Conservation (phyloP, 2,329 filamentous ascomycete species). For the Alternaria panax region DNA sequence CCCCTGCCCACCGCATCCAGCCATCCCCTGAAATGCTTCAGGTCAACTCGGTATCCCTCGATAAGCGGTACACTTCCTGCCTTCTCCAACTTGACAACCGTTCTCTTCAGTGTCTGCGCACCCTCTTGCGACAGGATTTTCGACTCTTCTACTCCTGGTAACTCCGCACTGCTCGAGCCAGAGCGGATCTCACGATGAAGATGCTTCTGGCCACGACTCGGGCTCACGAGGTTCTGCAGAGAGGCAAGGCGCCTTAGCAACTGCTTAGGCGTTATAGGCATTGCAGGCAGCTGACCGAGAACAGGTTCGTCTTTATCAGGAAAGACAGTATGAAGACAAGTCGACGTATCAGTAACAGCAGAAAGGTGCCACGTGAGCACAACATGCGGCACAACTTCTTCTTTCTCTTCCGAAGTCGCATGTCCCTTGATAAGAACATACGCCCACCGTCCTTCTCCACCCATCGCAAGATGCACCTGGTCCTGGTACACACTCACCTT, state of each 20-base stretch:
- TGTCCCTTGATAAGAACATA: constrained; percentile 24
- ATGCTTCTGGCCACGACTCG: background rate
- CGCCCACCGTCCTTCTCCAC: constrained; percentile 26
- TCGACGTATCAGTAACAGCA: constrained; percentile 15
- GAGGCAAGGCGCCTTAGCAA: constrained; percentile 14
- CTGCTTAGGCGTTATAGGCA: background rate
- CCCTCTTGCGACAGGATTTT: background rate
- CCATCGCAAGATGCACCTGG: constrained; percentile 6
- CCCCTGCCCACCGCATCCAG: constrained; percentile 35
- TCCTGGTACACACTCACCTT: background rate
- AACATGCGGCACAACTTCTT: constrained; percentile 11
- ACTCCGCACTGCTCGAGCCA: constrained; percentile 9
- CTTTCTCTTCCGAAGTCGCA: background rate
- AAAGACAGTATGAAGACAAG: constrained; percentile 21
- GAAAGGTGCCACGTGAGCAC: constrained; percentile 23
- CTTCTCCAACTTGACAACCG: constrained; percentile 27
- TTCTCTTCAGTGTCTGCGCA: constrained; percentile 19
- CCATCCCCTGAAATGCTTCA: constrained; percentile 21
- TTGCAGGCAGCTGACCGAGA: background rate
- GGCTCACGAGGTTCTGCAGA: constrained; percentile 14
- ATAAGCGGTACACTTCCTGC: constrained; percentile 30
- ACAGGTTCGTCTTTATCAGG: background rate
- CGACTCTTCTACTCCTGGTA: background rate
- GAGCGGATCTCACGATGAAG: constrained; percentile 11
- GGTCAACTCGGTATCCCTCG: constrained; percentile 31